Base-by-base conservation (phyloP, 768 basidiomycete genomes). In the Podaxis rugospora region DNA sequence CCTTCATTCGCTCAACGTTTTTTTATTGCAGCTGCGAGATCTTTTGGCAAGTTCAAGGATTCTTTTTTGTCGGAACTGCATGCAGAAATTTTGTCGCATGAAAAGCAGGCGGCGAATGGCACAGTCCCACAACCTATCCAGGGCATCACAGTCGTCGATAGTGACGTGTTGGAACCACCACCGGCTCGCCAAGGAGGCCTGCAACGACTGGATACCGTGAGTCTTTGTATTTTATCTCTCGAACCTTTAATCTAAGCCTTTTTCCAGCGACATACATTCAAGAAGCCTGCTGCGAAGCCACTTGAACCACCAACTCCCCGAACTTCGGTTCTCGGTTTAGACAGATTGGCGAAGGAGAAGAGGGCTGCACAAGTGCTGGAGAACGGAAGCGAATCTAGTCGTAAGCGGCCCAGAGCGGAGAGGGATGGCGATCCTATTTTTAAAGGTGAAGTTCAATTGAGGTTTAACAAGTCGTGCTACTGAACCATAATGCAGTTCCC, bases 281-380 rank as follows among this genome's bases (percentile, higher is more conserved):
- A 85, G 55, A 78, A 85, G 68, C 93, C 92, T 1, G 83, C 84
- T 4, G 42, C 2, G 42, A 87, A 82, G 67, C 84, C 87, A 7
- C 72, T 90, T 5, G 88, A 89, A 66, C 90, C 90, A 2, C 86
- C 88, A 10, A 90, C 90, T 13, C 90, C 92, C 0, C 80, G 92
- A 51, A 75, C 83, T 0, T 97, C 95, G 4, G 67, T 92, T 3
- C 83, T 98, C 0, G 95, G 96, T 3, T 79, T 98, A 5, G 95
- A 99, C 69, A 83, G 82, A 25, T 80, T 98, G 2, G 97, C 97
- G 0, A 85, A 83, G 51, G 93, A 97, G 70, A 99, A 98, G 74
- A 79, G 93, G 57, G 85, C 82, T 1, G 85, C 84, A 11, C 80
- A 80, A 1, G 75, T 78, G 7, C 63, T 68, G 49, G 72, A 72